phyloP scores from a whole-genome alignment of 345 rosid species.

The Eucalyptus sp. region DNA sequence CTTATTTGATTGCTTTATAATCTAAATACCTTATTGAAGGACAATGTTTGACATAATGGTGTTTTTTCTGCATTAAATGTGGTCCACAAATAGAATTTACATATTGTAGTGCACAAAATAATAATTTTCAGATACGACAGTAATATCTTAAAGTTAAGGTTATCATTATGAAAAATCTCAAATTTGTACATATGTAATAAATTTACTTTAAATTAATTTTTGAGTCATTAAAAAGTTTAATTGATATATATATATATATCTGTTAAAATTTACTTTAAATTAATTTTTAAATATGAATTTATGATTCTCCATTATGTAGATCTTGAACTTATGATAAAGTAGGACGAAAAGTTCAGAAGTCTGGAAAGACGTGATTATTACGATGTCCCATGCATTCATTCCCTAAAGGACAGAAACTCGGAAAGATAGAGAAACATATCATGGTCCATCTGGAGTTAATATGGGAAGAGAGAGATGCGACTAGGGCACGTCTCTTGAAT shows the following conservation, averaged over 20 bases:
- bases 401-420: neutral
- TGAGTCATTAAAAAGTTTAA: too few species aligned
- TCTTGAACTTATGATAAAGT: neutral
- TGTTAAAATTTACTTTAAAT: too few species aligned
- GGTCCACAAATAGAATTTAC: neutral
- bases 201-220: too few species aligned
- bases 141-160: accelerated
- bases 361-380: neutral
- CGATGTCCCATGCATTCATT: neutral
- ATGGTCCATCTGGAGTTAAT: neutral
- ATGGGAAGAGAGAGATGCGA: neutral
- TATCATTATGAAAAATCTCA: accelerated
- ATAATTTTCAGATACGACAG: accelerated
- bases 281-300: too few species aligned
- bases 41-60: neutral
- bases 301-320: too few species aligned
- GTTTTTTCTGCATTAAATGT: neutral
- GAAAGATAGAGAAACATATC: neutral
- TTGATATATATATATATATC: too few species aligned
- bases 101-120: neutral
- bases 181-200: accelerated
- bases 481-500: neutral
- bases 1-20: too few species aligned
- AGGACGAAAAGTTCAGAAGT: neutral
- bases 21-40: neutral